A percentile compares a stretch with the other conserved stretches of the same genome.
Conservation (phyloP, 345 rosid species). For the Punica granatum region DNA sequence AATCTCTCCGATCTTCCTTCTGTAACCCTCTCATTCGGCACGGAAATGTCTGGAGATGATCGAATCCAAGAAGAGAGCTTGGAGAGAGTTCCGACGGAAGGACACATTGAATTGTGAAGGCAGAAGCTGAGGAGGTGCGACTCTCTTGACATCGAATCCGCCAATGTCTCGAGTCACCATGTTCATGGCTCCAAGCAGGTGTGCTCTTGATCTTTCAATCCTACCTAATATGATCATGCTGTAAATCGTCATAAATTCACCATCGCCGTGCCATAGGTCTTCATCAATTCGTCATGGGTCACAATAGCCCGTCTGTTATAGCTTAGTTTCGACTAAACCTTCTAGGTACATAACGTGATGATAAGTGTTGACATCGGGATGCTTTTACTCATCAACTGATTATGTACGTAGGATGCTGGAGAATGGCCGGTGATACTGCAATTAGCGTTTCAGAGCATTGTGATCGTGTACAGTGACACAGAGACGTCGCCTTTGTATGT, state of each 20-base stretch:
- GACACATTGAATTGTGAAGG: slow-evolving; percentile 4
- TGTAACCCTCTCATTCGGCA: neutral
- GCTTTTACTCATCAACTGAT: neutral
- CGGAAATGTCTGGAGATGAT: neutral
- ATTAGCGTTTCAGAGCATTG: slow-evolving; percentile 56
- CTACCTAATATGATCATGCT: no score
- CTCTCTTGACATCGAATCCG: slow-evolving; percentile 41
- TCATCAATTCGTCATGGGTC: no score
- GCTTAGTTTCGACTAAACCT: no score
- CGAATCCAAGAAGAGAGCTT: neutral
- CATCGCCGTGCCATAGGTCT: no score
- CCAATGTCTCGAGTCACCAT: slow-evolving; percentile 11
- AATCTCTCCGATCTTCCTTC: no score
- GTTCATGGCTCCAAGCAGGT: slow-evolving; percentile 20
- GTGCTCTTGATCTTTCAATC: neutral
- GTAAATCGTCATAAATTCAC: no score
- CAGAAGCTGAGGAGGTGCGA: slow-evolving; percentile 27
- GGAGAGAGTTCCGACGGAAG: neutral
- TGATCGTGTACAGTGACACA: slow-evolving; percentile 48
- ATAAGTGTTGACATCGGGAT: neutral
- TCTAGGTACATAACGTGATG: neutral
- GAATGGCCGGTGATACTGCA: slow-evolving; percentile 31
- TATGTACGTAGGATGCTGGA: neutral
- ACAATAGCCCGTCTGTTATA: no score
- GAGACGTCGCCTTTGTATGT: slow-evolving; percentile 61